Evolutionary conservation across 192 early-diverging fungal genomes (phyloP).

Genomic region (Coemansia sp.): DNA sequence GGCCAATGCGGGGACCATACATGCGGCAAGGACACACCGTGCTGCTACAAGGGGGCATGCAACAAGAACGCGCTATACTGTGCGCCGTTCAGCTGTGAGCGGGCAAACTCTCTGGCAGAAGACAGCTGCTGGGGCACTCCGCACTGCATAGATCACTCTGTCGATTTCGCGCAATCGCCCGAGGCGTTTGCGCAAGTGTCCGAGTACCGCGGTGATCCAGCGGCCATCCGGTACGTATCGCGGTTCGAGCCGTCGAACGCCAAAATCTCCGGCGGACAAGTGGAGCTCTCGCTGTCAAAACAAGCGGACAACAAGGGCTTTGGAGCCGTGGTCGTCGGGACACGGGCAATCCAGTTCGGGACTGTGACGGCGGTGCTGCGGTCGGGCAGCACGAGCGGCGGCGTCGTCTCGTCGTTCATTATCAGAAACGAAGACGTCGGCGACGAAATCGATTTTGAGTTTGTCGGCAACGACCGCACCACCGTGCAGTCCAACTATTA

Average conservation of each 20-base stretch:
- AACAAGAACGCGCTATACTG: conserved; percentile 51
- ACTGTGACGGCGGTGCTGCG: conserved; percentile 59
- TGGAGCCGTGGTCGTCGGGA: conserved; percentile 60
- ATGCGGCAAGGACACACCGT: conserved; percentile 51
- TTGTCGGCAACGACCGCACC: conserved; percentile 56
- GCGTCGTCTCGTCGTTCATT: conserved; percentile 66
- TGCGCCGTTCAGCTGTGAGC: conserved; percentile 48
- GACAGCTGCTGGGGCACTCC: conserved; percentile 48
- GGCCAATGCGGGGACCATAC: conserved; percentile 28
- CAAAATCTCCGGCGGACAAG: conserved; percentile 40
- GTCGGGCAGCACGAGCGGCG: conserved; percentile 53
- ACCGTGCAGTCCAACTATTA: conserved; percentile 69
- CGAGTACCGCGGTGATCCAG: conserved; percentile 60
- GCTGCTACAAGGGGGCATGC: conserved; percentile 58
- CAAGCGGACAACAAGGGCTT: conserved; percentile 54
- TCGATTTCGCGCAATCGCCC: conserved; percentile 23
- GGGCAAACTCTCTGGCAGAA: conserved; percentile 29
- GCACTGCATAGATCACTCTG: conserved; percentile 43
- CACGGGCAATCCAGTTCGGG: conserved; percentile 64
- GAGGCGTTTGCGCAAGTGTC: conserved; percentile 34
- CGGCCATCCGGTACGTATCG: conserved; percentile 48
- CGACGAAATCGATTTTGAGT: conserved; percentile 73
- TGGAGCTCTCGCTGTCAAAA: conserved; percentile 52
- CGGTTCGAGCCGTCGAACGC: conserved; percentile 61
- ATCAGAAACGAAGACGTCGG: conserved; percentile 57